A percentile compares a stretch with the other conserved stretches of the same genome.
Conservation (phyloP, 257 asterid genomes). For the Ehretia macrophylla region DNA sequence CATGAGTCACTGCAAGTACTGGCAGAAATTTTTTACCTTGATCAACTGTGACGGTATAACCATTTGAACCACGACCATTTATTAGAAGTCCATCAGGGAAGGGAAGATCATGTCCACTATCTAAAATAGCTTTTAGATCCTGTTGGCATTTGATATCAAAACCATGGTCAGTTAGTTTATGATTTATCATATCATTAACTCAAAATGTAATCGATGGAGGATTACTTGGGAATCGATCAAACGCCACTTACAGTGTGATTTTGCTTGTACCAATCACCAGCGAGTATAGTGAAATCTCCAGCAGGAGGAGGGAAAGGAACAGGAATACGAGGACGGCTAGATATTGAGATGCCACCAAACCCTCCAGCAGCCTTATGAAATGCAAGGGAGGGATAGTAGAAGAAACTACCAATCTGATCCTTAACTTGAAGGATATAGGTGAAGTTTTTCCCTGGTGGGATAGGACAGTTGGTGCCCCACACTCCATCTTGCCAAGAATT, state of each 20-base stretch:
- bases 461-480: constrained; percentile 37
- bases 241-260: constrained; percentile 21
- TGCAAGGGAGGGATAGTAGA: constrained; percentile 38
- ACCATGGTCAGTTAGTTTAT: not conserved
- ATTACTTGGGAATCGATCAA: not conserved
- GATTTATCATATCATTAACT: not conserved
- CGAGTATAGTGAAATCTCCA: constrained; percentile 21
- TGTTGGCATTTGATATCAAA: not conserved
- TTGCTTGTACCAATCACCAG: constrained; percentile 34
- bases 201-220: too few species aligned
- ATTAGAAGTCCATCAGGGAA: constrained; percentile 32
- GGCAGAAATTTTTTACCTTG: constrained; percentile 11
- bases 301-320: constrained; percentile 33
- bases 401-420: constrained; percentile 38
- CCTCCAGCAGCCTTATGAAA: constrained; percentile 40
- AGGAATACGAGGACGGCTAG: constrained; percentile 28
- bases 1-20: not conserved
- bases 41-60: constrained; percentile 15
- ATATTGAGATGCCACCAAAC: constrained; percentile 25
- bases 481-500: constrained; percentile 49
- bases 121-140: constrained; percentile 28
- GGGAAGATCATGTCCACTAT: constrained; percentile 29
- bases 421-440: constrained; percentile 37
- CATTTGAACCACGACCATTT: constrained; percentile 28
- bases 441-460: constrained; percentile 34